Percentiles rank a stretch among this genome's conserved stretches.
phyloP scores from a whole-genome alignment of 2,329 filamentous ascomycete species.

The Teratosphaeria epicoccoides region DNA sequence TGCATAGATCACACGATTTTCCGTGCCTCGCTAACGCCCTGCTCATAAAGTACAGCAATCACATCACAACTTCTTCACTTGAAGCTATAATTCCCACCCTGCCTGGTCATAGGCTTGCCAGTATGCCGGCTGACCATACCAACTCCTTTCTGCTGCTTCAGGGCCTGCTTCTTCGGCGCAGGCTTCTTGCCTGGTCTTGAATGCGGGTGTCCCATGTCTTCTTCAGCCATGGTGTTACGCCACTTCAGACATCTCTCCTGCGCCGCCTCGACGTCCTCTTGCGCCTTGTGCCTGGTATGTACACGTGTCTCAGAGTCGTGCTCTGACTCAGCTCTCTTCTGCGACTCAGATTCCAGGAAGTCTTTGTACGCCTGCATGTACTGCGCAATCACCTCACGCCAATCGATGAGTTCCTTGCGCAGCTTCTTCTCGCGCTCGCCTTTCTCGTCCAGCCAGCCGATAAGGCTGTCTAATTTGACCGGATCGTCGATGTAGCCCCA shows the following conservation, averaged over 20 bases:
- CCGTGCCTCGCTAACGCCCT: neutral
- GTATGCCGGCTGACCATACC: conserved; percentile 34
- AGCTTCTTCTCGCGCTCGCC: conserved; percentile 80
- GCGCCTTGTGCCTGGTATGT: conserved; percentile 52
- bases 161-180: conserved; percentile 24
- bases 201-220: conserved; percentile 22
- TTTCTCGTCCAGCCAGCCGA: conserved; percentile 79
- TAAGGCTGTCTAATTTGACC: conserved; percentile 63
- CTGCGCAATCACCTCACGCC: conserved; percentile 59
- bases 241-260: conserved; percentile 53
- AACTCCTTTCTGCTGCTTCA: conserved; percentile 22
- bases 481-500: conserved; percentile 89
- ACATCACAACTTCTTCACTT: conserved; percentile 6
- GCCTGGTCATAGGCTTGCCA: conserved; percentile 41
- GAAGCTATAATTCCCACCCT: conserved; percentile 37
- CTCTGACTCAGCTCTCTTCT: conserved; percentile 38
- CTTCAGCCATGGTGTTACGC: conserved; percentile 52
- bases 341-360: conserved; percentile 37
- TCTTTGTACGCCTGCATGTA: conserved; percentile 49
- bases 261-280: conserved; percentile 43
- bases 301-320: conserved; percentile 42
- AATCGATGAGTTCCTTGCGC: conserved; percentile 71
- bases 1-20: neutral
- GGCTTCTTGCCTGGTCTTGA: conserved; percentile 25
- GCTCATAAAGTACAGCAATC: neutral